These are phyloP conservation scores for Brasilioporus rufonigricans DNA, from an alignment of 768 basidiomycete species.

Conservation along the genomic window DNA sequence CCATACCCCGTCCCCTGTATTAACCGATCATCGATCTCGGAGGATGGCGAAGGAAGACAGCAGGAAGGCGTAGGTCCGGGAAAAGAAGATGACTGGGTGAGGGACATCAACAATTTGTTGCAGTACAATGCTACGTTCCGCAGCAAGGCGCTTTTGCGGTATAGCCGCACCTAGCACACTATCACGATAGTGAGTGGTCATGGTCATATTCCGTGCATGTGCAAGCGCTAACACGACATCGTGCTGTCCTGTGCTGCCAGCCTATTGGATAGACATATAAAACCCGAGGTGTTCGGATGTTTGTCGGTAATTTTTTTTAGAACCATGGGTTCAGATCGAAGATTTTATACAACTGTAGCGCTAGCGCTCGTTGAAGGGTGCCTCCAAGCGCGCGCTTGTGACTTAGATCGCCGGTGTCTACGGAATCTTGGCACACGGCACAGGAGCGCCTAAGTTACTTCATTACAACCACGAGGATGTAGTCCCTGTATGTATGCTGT, in stretches of 20 bases:
- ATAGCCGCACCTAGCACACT: slow-evolving; percentile 47
- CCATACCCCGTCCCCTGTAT: slow-evolving; percentile 92
- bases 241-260: background rate
- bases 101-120: slow-evolving; percentile 90
- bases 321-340: background rate
- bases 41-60: slow-evolving; percentile 40
- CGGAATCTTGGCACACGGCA: too few species aligned
- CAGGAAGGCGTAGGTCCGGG: slow-evolving; percentile 72
- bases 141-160: slow-evolving; percentile 79
- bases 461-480: too few species aligned
- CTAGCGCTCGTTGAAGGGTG: background rate
- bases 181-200: slow-evolving; percentile 12
- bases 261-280: slow-evolving; percentile 4
- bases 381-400: background rate
- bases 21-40: slow-evolving; percentile 76
- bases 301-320: background rate
- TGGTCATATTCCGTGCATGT: background rate
- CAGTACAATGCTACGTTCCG: slow-evolving; percentile 95
- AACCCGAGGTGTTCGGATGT: background rate
- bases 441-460: too few species aligned
- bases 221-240: background rate
- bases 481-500: too few species aligned
- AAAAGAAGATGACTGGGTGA: slow-evolving; percentile 93
- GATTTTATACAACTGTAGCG: background rate
- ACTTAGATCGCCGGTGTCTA: background rate